Evolutionary conservation across 2,329 filamentous ascomycete species (phyloP), one percentile per base, ranked within the genome.

Genomic region (Daldinia sp.): DNA sequence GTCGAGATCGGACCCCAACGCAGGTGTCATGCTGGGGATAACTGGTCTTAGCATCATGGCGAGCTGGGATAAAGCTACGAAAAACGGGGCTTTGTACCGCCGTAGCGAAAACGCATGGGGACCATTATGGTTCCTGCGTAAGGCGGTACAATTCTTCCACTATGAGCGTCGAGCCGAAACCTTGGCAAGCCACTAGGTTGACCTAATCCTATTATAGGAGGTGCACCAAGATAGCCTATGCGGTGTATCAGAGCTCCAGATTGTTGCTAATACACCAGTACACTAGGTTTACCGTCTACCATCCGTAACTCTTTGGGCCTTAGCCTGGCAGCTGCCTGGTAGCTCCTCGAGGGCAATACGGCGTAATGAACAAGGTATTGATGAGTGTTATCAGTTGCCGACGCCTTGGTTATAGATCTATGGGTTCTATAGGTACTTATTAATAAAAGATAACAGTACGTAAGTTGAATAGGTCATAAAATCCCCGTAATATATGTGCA

Each of bases 1-100:
- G 25, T 48, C 13, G 29, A 50, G 35, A 55, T 37, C 50, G 35
- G 35, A 15, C 27, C 43, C 53, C 32, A 51, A 43, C 39, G 39
- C 21, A 45, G 21, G 39, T 45, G 21, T 45, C 8, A 7, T 27
- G 39, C 39, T 45, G 27, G 39, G 39, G 39, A 45, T 45, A 8
- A 7, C n/a, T n/a, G 21, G 39, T 27, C 39, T 45, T 15, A 45
- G 39, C 39, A 27, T 43, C 39, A 43, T 43, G 39, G 21, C 13
- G 21, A 43, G 21, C 39, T 21, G 21, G 39, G 39, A 43, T 43
- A 13, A n/a, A 25, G 13, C 39, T 43, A 21, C 25, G 21, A 13
- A 43, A 43, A 5, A n/a, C n/a, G n/a, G 11, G 2, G 21, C 13
- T 13, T 43, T 43, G 39, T 43, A 43, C 13, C 13, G 13, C 7